Evolutionary conservation across 768 basidiomycete species (phyloP).

Genomic region (Trametes cubensis): DNA sequence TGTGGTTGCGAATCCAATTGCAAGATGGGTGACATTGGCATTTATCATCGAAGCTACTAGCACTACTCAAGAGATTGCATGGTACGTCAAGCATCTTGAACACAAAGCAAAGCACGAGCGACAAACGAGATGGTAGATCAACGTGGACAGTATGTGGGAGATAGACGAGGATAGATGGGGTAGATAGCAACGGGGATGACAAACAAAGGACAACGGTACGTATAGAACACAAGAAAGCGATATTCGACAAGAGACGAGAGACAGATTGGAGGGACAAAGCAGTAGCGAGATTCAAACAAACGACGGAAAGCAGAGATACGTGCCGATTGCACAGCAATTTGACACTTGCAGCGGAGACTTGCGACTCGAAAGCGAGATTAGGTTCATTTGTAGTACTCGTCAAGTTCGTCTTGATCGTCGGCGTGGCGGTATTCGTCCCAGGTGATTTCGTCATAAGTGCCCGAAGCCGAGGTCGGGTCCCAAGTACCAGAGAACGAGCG

Average conservation of each 20-base stretch:
- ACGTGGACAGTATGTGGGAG: too few species aligned
- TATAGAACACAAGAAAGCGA: not conserved
- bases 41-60: too few species aligned
- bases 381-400: conserved; percentile 20
- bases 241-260: not conserved
- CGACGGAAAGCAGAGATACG: not conserved
- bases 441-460: conserved; percentile 6
- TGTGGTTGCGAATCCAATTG: too few species aligned
- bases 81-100: too few species aligned
- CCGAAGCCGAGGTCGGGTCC: conserved; percentile 9
- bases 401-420: conserved; percentile 9
- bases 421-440: conserved; percentile 18
- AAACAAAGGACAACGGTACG: not conserved
- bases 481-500: conserved; percentile 23
- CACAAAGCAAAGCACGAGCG: too few species aligned
- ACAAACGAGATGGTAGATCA: too few species aligned
- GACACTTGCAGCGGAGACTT: not conserved
- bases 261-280: not conserved
- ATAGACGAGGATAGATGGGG: too few species aligned
- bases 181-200: too few species aligned
- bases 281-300: not conserved
- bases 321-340: conserved; percentile 4
- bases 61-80: too few species aligned
- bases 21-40: too few species aligned
- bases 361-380: not conserved